A percentile compares a stretch with the other conserved stretches of the same genome.
phyloP scores from a whole-genome alignment of 805 yeast genomes.

The Saccharomycopsis schoenii region DNA sequence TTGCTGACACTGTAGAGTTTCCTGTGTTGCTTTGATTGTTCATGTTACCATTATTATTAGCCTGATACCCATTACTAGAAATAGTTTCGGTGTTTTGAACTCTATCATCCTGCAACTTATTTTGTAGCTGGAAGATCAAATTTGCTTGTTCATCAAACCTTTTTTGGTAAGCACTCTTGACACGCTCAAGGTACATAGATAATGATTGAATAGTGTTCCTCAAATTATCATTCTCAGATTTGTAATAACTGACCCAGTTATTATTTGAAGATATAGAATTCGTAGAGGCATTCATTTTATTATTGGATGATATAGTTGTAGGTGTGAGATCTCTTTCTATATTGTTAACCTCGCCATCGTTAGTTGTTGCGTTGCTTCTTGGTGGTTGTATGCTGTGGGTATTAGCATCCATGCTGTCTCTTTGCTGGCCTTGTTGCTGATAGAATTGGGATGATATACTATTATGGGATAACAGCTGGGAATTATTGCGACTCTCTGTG shows the following conservation, averaged over 20 bases:
- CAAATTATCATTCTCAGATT: neutral
- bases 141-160: constrained; percentile 6
- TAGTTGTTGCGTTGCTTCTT: neutral
- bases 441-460: neutral
- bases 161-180: constrained; percentile 1
- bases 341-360: neutral
- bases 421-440: neutral
- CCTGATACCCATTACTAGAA: too few relatives aligned
- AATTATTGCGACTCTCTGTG: neutral
- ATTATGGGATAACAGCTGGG: neutral
- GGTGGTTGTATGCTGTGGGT: neutral
- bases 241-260: neutral
- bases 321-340: neutral
- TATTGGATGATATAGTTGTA: neutral
- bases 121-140: constrained; percentile 2
- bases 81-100: neutral
- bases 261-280: neutral
- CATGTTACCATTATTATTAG: neutral
- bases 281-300: neutral
- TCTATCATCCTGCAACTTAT: neutral
- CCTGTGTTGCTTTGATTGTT: neutral
- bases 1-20: neutral
- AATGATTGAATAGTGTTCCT: neutral
- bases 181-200: neutral
- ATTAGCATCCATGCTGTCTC: neutral